These are phyloP conservation scores for Pseudoturritis turrita DNA, from an alignment of 345 rosid genomes.

Conservation along the genomic window DNA sequence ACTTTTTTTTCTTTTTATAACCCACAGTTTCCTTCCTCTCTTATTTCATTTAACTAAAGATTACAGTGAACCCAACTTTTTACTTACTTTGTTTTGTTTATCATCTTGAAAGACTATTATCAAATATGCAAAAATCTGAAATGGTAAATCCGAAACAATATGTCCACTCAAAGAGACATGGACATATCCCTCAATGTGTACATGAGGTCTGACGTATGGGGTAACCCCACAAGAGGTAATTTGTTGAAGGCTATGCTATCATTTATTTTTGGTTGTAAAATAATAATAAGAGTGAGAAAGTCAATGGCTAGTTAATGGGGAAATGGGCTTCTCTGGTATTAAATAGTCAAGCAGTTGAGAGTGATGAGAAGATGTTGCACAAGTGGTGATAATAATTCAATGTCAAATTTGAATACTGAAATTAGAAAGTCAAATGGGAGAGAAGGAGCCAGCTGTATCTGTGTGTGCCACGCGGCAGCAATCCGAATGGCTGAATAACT, in stretches of 20 bases:
- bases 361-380: conserved; percentile 9
- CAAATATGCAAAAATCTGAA: background rate
- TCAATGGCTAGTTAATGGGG: conserved; percentile 24
- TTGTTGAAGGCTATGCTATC: background rate
- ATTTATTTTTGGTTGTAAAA: background rate
- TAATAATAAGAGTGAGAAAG: background rate
- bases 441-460: conserved; percentile 12
- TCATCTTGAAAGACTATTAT: background rate
- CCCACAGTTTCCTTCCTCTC: background rate
- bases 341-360: conserved; percentile 21
- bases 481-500: conserved; percentile 10
- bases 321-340: conserved; percentile 21
- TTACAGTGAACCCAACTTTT: background rate
- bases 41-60: conserved; percentile 8
- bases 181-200: too few relatives aligned
- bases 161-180: background rate
- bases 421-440: conserved; percentile 6
- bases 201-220: too few relatives aligned
- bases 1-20: background rate
- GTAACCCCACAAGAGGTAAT: too few relatives aligned
- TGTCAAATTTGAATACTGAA: background rate
- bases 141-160: background rate
- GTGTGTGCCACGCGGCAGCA: conserved; percentile 19
- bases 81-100: background rate
- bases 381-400: conserved; percentile 17